Evolutionary conservation across 176 grass and related monocot species (phyloP), one percentile per base, ranked within the genome.

Genomic region (Elaeis guineensis): DNA sequence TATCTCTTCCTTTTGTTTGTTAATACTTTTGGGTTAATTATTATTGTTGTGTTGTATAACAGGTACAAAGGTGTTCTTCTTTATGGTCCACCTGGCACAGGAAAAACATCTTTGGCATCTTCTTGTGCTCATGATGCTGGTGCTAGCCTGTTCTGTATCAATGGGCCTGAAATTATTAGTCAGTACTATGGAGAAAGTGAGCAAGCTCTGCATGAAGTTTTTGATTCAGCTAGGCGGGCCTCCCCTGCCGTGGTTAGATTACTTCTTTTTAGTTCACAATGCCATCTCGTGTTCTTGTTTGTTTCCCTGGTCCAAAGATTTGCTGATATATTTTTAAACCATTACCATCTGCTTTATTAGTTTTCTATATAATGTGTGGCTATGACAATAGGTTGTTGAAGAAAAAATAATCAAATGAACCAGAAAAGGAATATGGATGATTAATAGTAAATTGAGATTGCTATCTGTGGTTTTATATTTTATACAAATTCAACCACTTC

Each of bases 31-130:
- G 21, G 11, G 2, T 17, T 52, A 17, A 25, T 51, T 16, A 20
- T 53, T 14, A 44, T 44, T 44, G 9, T 44, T 44, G 7, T 44
- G 2, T 21, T 63, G 18, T n/a, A 52, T 25, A 58, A 57, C 54
- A 95, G 91, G 78, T 95, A 90, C 72, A 96, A 82, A 87, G 91
- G 91, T 25, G 51, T 96, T 67, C 86, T 96, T 71, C 80, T 96
- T 72, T 71, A 87, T 69, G 91, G 91, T 54, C 86, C 91, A 57
- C 83, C 91, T 84, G 91, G 91, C 71, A 96, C 91, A 77, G 91
- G 91, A 66, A 91, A 97, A 73, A 97, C 87, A 66, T 91, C 84
- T 69, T 78, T 97, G 51, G 87, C 84, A 75, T 75, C 60, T 78
- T 74, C 57, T 28, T 97, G 92, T 80, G 87, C 84, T 53, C 59